A percentile compares a stretch with the other conserved stretches of the same genome.
These are phyloP conservation scores for Escovopsis weberi DNA, from an alignment of 2,329 filamentous ascomycete species.

Conservation along the genomic window DNA sequence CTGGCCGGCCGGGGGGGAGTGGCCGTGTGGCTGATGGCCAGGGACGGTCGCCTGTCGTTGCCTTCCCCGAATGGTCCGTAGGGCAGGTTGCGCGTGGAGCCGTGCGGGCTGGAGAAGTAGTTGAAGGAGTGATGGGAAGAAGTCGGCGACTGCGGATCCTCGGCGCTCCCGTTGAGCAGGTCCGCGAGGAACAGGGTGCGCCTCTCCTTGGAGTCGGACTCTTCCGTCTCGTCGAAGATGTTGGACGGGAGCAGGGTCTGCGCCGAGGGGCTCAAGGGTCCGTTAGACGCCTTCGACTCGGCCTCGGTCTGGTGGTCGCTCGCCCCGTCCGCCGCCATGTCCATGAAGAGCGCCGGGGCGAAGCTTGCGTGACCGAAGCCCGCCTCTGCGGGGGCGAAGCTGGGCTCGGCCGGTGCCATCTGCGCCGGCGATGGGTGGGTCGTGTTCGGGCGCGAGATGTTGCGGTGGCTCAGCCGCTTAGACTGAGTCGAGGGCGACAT, in stretches of 20 bases:
- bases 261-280: conserved; percentile 60
- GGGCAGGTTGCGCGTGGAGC: conserved; percentile 42
- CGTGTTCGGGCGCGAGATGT: conserved; percentile 30
- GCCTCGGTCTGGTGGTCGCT: conserved; percentile 40
- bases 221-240: conserved; percentile 47
- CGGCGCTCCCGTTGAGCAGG: conserved; percentile 15
- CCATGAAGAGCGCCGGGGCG: conserved; percentile 37
- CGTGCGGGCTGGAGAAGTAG: conserved; percentile 46
- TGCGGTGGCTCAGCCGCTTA: conserved; percentile 33
- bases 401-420: conserved; percentile 24
- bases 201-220: conserved; percentile 35
- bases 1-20: conserved; percentile 16
- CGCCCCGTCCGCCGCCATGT: conserved; percentile 25
- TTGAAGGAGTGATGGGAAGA: conserved; percentile 44
- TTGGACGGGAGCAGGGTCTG: conserved; percentile 57
- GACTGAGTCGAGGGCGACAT: conserved; percentile 24
- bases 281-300: conserved; percentile 46
- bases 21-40: conserved; percentile 24
- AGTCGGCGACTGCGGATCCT: conserved; percentile 44
- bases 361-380: conserved; percentile 41
- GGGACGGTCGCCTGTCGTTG: conserved; percentile 27
- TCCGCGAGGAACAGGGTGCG: conserved; percentile 20
- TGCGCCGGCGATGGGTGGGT: conserved; percentile 25
- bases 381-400: conserved; percentile 31
- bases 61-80: conserved; percentile 35